Base-by-base conservation (phyloP, 23 red algal genomes). In the Gracilaria vermiculophylla region DNA sequence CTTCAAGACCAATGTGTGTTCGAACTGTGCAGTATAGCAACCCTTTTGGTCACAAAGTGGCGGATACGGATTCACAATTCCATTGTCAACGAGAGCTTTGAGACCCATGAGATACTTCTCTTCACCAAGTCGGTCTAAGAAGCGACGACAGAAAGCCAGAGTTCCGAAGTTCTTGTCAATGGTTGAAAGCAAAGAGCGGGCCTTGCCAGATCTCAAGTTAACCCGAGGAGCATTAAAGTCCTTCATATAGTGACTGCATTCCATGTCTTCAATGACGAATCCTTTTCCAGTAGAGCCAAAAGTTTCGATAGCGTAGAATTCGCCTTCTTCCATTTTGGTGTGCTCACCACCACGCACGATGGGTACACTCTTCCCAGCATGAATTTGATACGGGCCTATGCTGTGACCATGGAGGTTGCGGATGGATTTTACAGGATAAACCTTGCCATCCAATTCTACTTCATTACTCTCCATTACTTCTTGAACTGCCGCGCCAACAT, bases 231-330 rank as follows among this genome's bases (percentile, higher is more conserved):
- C 90, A 86, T 99, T 89, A 88, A 92, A 96, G 74, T 91, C 74
- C 57, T 99, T 99, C 97, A 99, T 99, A 71, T 99, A 99, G 66
- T 99, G 97, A 78, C 88, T 94, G 94, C 97, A 99, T 62, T 99
- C 97, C 29, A 89, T 61, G 48, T 94, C 93, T 60, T 99, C 97
- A 32, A 78, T 79, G 37, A 99, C 94, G 74, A 95, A 93, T 16
- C 88, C 97, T n/a, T 92, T 86, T 39, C 97, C 97, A 23, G 97
- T 99, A 25, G 93, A 96, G 17, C 97, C 97, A 76, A 99, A 99
- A 27, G 97, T 99, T 74, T 99, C 97, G 64, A 99, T 99, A 29
- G 97, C 97, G 71, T 96, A 99, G 60, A 99, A 95, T 73, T 99
- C 97, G 44, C 87, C 87, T 83, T 99, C 97, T 70, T 99, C 97